Conservation (phyloP, 768 basidiomycete genomes). For the Leucocoprinus birnbaumii region DNA sequence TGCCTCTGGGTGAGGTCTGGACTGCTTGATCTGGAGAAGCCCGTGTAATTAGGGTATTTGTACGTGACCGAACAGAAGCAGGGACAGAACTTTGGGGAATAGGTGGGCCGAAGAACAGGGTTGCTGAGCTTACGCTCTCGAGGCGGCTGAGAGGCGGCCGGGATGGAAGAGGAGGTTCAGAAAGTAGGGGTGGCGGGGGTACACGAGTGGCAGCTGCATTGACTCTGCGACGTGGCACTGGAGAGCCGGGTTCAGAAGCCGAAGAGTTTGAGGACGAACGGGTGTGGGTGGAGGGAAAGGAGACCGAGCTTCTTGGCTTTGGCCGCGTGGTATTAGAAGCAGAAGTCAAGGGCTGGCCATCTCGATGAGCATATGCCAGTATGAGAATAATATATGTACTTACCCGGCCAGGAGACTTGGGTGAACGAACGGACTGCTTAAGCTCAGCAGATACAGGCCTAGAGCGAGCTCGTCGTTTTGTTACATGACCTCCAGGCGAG, state of each 20-base stretch:
- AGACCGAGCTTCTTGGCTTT: constrained; percentile 31
- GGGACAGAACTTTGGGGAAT: constrained; percentile 31
- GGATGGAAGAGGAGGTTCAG: constrained; percentile 19
- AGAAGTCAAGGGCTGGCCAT: neutral
- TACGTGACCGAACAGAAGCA: constrained; percentile 27
- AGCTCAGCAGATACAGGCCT: constrained; percentile 70
- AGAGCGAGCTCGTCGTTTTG: constrained; percentile 71
- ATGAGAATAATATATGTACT: constrained; percentile 18
- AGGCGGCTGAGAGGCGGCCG: constrained; percentile 46
- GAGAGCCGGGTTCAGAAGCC: constrained; percentile 50
- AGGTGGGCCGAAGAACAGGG: constrained; percentile 66
- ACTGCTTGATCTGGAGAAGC: constrained; percentile 15
- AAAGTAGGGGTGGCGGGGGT: constrained; percentile 16
- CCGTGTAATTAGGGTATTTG: constrained; percentile 22
- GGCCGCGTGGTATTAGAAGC: constrained; percentile 18
- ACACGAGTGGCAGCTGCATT: constrained; percentile 27
- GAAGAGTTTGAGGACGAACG: constrained; percentile 36
- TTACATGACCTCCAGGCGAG: constrained; percentile 75
- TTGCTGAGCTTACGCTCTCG: constrained; percentile 55
- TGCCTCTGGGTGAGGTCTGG: neutral
- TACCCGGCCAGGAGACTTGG: constrained; percentile 41
- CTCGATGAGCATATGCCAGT: constrained; percentile 5
- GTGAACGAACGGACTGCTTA: constrained; percentile 40
- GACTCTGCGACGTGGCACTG: constrained; percentile 52
- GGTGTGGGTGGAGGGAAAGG: constrained; percentile 43